These are phyloP conservation scores for Pythium chondricola DNA, from an alignment of 352 stramenopile genomes.

Conservation along the genomic window DNA sequence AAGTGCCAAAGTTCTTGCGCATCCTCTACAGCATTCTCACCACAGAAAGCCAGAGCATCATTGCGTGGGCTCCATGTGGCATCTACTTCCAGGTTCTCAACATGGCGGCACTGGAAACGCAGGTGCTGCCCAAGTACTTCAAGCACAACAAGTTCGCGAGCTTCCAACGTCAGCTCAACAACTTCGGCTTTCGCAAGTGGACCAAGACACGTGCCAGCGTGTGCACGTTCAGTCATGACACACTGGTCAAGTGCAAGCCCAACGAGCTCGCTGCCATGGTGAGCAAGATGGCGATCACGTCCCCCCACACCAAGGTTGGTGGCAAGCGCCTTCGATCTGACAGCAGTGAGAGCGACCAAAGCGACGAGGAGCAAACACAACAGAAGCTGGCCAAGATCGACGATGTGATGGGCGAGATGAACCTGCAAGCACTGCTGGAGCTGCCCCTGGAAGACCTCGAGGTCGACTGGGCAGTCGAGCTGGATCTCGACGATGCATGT, in stretches of 20 bases:
- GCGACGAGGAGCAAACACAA: too few species aligned
- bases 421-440: too few species aligned
- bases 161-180: constrained; percentile 90
- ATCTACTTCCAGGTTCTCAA: constrained; percentile 62
- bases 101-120: constrained; percentile 40
- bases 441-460: too few species aligned
- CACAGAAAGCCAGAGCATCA: constrained; percentile 47
- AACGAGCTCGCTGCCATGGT: not conserved
- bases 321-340: too few species aligned
- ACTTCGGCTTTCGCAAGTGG: constrained; percentile 89
- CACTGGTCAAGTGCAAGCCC: constrained; percentile 1
- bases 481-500: too few species aligned
- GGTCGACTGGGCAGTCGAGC: too few species aligned
- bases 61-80: constrained; percentile 57
- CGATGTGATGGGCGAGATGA: not conserved
- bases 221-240: constrained; percentile 67
- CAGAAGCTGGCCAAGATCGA: not conserved
- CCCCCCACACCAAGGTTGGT: too few species aligned
- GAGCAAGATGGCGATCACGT: not conserved
- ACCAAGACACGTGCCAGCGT: constrained; percentile 74
- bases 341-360: too few species aligned
- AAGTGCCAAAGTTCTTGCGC: constrained; percentile 56
- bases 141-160: constrained; percentile 91
- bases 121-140: constrained; percentile 90
- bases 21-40: constrained; percentile 71